Evolutionary conservation across 2,329 filamentous ascomycete species (phyloP), one percentile per base, ranked within the genome.

Genomic region (Decorospora gaudefroyi): DNA sequence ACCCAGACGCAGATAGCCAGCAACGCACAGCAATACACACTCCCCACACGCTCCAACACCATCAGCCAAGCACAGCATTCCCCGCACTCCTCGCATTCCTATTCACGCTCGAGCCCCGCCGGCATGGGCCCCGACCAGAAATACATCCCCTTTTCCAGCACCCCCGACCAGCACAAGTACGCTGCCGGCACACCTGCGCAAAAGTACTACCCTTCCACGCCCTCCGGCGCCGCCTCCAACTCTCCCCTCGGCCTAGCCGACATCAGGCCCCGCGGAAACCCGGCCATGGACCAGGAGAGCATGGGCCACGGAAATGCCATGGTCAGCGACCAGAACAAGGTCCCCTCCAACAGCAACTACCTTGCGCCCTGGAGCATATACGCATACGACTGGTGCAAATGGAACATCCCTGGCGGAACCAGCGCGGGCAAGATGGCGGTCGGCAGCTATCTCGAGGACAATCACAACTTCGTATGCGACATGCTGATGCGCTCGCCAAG

Each of bases 301-400:
- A 78, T 84, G 28, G 85, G 84, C 21, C 76, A 78, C 2, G 76
- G 75, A 30, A 53, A 53, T 29, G 70, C 72, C 70, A 77, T 71
- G 55, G 78, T 81, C 37, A 86, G 86, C 65, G 87, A 90, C 62
- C 77, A 83, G 37, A 81, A 83, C 52, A 81, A 82, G 65, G 68
- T 82, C 51, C 86, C 67, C 71, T 88, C 67, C 4, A 95, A 92
- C 53, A 95, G 90, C 77, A 96, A 92, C 69, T 96, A 96, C 67
- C 75, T 95, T 52, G 90, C 92, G 4, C 91, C 92, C 0, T 99
- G 93, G 90, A 87, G 90, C 10, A 85, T 95, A 42, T 99, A 97
- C 70, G 92, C 93, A 9, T 92, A 95, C 62, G 93, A 99, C 74
- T 99, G 93, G 93, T 99, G 93, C 76, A 99, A 99, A 73, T 99